Percentiles rank a stretch among this genome's conserved stretches.
Evolutionary conservation across 176 grass and related monocot genomes (phyloP).

Genomic region (Triticum aestivum): DNA sequence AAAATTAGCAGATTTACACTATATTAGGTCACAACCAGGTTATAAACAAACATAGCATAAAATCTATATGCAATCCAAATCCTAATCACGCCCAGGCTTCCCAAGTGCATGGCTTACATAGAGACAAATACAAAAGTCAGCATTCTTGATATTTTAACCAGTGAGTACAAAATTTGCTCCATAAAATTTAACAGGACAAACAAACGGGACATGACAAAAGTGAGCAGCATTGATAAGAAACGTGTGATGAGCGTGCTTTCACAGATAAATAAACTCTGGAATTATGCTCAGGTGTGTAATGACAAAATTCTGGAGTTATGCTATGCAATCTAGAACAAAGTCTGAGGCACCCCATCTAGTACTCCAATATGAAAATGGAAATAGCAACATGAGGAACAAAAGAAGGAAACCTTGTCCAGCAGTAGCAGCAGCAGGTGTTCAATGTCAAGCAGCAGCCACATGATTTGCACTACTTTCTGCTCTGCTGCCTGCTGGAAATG

Average conservation of each 20-base stretch:
- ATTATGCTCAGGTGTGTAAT: too few species aligned
- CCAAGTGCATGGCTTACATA: not conserved
- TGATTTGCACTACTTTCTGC: not conserved
- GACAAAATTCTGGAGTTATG: too few species aligned
- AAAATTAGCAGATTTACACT: not conserved
- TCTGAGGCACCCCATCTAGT: too few species aligned
- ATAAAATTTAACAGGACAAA: too few species aligned
- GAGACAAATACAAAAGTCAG: not conserved
- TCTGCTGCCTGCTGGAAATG: constrained; percentile 19
- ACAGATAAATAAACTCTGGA: not conserved
- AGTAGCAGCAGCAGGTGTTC: too few species aligned
- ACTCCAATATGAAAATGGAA: too few species aligned
- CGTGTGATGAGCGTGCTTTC: constrained; percentile 22
- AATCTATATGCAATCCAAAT: not conserved
- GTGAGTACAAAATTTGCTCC: not conserved
- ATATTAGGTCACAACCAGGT: not conserved
- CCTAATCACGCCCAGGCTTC: not conserved
- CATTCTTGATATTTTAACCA: not conserved
- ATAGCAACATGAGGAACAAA: too few species aligned
- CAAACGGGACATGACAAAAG: not conserved
- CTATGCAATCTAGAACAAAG: too few species aligned
- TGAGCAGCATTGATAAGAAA: not conserved
- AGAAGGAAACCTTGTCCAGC: too few species aligned
- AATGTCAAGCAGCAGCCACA: not conserved
- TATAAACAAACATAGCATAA: not conserved